Evolutionary conservation across 805 yeast genomes (phyloP).

Genomic region (Ogataea pini): DNA sequence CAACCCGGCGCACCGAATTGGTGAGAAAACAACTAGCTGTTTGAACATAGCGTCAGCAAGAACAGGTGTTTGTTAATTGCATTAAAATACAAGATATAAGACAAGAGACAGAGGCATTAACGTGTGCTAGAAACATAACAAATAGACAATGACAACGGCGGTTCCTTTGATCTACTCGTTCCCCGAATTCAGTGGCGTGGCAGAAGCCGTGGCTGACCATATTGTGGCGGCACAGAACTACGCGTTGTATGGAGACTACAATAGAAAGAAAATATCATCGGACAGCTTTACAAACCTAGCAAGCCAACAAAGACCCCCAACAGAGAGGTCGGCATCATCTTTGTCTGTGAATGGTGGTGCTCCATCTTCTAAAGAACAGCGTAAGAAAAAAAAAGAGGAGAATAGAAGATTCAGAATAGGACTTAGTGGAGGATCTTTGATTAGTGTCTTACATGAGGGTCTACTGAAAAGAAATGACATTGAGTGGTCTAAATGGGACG

Average conservation of each 20-base stretch:
- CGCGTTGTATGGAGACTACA: conserved; percentile 45
- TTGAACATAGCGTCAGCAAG: neutral
- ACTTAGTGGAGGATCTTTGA: conserved; percentile 88
- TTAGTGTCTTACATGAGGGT: conserved; percentile 85
- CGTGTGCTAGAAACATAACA: neutral
- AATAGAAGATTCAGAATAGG: conserved; percentile 86
- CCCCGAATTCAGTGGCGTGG: conserved; percentile 85
- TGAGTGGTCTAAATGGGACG: conserved; percentile 93
- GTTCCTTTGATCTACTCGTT: conserved; percentile 93
- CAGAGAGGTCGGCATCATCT: conserved; percentile 16
- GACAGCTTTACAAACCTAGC: conserved; percentile 2
- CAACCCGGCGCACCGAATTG: neutral
- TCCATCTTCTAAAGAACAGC: conserved; percentile 31
- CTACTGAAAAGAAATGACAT: conserved; percentile 67
- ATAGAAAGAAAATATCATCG: conserved; percentile 19
- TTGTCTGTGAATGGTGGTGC: conserved; percentile 15
- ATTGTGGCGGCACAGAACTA: conserved; percentile 84
- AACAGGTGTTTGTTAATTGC: neutral
- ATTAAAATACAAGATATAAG: neutral
- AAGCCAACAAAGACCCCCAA: conserved; percentile 4
- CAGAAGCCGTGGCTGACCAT: conserved; percentile 96
- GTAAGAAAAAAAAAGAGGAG: conserved; percentile 52
- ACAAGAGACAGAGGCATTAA: neutral
- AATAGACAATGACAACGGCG: conserved; percentile 72
- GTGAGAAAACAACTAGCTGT: neutral